Evolutionary conservation across 768 basidiomycete genomes (phyloP).

Genomic region (Lactarius sp.): DNA sequence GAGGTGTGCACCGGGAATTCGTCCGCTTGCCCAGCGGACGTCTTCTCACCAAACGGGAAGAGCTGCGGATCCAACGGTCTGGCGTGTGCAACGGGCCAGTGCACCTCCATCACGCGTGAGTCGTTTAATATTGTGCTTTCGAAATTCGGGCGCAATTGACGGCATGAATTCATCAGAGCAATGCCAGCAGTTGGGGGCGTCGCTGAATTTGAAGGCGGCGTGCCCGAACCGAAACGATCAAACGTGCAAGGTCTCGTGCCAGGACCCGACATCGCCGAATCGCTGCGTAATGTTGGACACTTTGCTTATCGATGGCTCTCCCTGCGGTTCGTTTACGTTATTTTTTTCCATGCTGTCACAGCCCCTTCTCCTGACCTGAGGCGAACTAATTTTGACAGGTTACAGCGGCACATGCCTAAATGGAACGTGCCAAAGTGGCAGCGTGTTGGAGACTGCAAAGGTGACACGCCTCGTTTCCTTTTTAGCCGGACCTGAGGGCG

Average conservation of each 20-base stretch:
- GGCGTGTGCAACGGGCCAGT: slow-evolving; percentile 71
- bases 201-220: slow-evolving; percentile 60
- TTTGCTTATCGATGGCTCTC: slow-evolving; percentile 72
- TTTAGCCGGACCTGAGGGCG: slow-evolving; percentile 6
- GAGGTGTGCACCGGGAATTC: slow-evolving; percentile 76
- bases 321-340: slow-evolving; percentile 56
- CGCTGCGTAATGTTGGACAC: slow-evolving; percentile 69
- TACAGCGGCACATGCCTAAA: slow-evolving; percentile 65
- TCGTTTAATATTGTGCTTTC: slow-evolving; percentile 28
- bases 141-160: slow-evolving; percentile 15
- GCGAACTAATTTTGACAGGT: slow-evolving; percentile 37
- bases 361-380: slow-evolving; percentile 12
- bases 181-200: slow-evolving; percentile 68
- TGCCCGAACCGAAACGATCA: slow-evolving; percentile 62
- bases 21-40: slow-evolving; percentile 64
- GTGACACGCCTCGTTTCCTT: slow-evolving; percentile 32
- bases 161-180: slow-evolving; percentile 44
- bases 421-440: slow-evolving; percentile 58
- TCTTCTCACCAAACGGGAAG: slow-evolving; percentile 57
- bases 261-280: slow-evolving; percentile 55
- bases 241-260: slow-evolving; percentile 75
- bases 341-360: not conserved
- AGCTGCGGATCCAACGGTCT: slow-evolving; percentile 61
- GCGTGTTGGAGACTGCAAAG: slow-evolving; percentile 55
- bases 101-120: slow-evolving; percentile 68